Percentiles rank a stretch among this genome's conserved stretches.
Evolutionary conservation across 2,329 filamentous ascomycete species (phyloP).

Genomic region (Drechslera avenae): DNA sequence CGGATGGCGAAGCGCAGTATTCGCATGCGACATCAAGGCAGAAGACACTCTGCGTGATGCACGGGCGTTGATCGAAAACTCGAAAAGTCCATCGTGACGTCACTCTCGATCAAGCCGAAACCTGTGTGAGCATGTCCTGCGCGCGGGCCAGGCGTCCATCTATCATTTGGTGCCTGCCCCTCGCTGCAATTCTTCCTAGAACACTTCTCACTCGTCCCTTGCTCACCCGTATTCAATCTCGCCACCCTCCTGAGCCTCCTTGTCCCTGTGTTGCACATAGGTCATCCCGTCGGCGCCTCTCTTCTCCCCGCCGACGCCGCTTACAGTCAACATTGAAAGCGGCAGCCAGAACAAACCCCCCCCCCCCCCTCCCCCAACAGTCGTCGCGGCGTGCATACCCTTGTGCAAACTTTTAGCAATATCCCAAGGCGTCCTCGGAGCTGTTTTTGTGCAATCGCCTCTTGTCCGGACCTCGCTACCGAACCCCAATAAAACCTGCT

Average conservation of each 20-base stretch:
- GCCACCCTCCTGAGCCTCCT: conserved; percentile 26
- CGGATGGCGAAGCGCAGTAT: background rate
- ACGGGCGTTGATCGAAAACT: conserved; percentile 22
- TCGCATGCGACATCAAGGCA: conserved; percentile 1
- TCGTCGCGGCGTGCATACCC: background rate
- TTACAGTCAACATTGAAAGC: conserved; percentile 13
- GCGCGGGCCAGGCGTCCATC: conserved; percentile 12
- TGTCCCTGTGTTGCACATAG: conserved; percentile 23
- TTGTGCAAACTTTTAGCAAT: conserved; percentile 13
- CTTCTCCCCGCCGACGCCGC: conserved; percentile 23
- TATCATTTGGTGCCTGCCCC: conserved; percentile 17
- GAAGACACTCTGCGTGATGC: conserved; percentile 7
- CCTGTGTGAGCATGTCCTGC: conserved; percentile 15
- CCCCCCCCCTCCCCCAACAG: too few relatives aligned
- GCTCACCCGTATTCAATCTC: conserved; percentile 31
- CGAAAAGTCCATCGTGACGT: conserved; percentile 24
- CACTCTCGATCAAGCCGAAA: conserved; percentile 14
- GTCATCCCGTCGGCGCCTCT: conserved; percentile 20
- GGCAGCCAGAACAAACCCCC: conserved; percentile 4
- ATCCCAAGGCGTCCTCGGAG: conserved; percentile 3
- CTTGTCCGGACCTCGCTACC: conserved; percentile 25
- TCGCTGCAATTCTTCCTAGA: conserved; percentile 11
- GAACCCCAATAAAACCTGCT: conserved; percentile 13
- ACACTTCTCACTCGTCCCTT: conserved; percentile 19
- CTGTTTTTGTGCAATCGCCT: conserved; percentile 15